These are phyloP conservation scores for Gracilaria vermiculophylla DNA, from an alignment of 23 red algal genomes.

Conservation along the genomic window DNA sequence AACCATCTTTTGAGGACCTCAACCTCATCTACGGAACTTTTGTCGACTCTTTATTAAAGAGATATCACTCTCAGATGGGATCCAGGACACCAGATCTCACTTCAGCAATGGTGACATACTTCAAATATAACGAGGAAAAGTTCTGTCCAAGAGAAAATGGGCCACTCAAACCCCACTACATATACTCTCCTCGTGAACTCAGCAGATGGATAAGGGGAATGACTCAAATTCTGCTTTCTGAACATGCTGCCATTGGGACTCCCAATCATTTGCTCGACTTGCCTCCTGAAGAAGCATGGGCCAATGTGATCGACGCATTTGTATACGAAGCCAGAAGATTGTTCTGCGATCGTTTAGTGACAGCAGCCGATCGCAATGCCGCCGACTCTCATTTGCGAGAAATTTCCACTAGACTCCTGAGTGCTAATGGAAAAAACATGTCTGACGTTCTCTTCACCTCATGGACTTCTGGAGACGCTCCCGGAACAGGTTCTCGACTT, in stretches of 20 bases:
- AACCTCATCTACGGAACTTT: constrained; percentile 53
- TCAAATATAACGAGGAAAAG: constrained; percentile 25
- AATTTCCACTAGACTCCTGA: background rate
- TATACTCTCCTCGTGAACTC: constrained; percentile 75
- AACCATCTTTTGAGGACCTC: constrained; percentile 37
- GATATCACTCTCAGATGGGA: background rate
- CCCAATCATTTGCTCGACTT: background rate
- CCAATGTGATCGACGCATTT: constrained; percentile 57
- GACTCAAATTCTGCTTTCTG: constrained; percentile 20
- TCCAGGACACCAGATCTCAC: constrained; percentile 16
- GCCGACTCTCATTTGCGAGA: constrained; percentile 8
- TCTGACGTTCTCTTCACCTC: constrained; percentile 36
- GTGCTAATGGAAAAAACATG: background rate
- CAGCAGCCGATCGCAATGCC: constrained; percentile 12
- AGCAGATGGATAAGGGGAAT: constrained; percentile 75
- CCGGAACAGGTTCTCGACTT: background rate
- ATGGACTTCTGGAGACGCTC: constrained; percentile 11
- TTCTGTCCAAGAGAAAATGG: constrained; percentile 13
- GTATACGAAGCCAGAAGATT: constrained; percentile 60
- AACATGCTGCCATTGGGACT: background rate
- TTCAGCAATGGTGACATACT: constrained; percentile 61
- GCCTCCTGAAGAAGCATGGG: constrained; percentile 1
- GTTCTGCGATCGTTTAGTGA: constrained; percentile 52
- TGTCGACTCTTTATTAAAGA: constrained; percentile 15
- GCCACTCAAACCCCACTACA: constrained; percentile 59